A percentile compares a stretch with the other conserved stretches of the same genome.
Evolutionary conservation across 164 flowering plant genomes (phyloP).

Genomic region (Cinnamomum micranthum): DNA sequence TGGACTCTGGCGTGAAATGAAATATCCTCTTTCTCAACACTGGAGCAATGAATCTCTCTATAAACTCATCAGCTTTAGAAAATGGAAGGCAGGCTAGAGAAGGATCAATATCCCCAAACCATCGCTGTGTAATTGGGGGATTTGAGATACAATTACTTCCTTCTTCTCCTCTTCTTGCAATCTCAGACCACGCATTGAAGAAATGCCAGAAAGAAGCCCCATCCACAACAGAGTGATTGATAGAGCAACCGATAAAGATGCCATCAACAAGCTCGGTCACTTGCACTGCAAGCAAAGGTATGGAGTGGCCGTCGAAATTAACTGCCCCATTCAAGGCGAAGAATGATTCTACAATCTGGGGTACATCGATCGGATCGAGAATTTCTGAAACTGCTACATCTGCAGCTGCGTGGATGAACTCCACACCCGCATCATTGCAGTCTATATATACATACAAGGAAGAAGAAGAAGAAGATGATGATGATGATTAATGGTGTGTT

Average conservation of each 20-base stretch:
- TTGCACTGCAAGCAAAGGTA: constrained; percentile 44
- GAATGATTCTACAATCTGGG: constrained; percentile 39
- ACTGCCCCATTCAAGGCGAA: constrained; percentile 41
- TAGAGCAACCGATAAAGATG: constrained; percentile 14
- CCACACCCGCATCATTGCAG: constrained; percentile 49
- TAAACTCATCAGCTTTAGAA: neutral
- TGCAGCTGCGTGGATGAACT: constrained; percentile 36
- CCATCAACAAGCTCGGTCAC: constrained; percentile 19
- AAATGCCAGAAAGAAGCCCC: constrained; percentile 7
- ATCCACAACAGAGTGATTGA: constrained; percentile 18
- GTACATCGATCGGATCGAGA: constrained; percentile 41
- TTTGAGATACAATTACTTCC: neutral
- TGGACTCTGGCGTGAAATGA: constrained; percentile 19
- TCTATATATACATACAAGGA: constrained; percentile 31
- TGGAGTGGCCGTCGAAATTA: constrained; percentile 47
- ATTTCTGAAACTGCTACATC: constrained; percentile 32
- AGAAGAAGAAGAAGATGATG: no score
- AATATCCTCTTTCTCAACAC: constrained; percentile 17
- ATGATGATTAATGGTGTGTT: constrained; percentile 19
- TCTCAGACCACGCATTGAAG: constrained; percentile 21
- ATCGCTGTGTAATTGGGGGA: neutral
- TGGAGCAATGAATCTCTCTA: constrained; percentile 3
- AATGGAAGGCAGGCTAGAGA: constrained; percentile 4
- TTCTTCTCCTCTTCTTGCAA: neutral
- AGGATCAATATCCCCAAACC: neutral